Evolutionary conservation across 768 basidiomycete genomes (phyloP), one percentile per base, ranked within the genome.

Genomic region (Brasilioporus rufonigricans): DNA sequence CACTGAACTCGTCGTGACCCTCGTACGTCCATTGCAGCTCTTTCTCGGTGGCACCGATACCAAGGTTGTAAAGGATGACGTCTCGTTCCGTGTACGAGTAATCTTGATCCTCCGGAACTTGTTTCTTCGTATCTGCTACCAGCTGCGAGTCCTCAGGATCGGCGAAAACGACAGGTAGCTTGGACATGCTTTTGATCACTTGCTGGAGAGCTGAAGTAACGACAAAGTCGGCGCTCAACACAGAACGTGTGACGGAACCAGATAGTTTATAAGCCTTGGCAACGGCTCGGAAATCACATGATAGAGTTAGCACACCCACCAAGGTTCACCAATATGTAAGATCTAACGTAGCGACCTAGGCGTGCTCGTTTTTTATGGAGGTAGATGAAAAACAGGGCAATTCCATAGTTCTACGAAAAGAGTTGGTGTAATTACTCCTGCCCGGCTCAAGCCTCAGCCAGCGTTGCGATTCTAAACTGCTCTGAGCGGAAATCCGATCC

Each of bases 1-100:
- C 86, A 53, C 80, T 70, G 72, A 99, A 99, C 14, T 85, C 79
- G 44, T 94, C 92, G 67, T 93, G 80, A 39, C 87, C 86, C 73
- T 99, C 97, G 63, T 84, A 98, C 12, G 86, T 85, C 88, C 92
- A 93, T 59, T 93, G 84, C 7, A 98, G 80, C 54, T 99, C 94
- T 63, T 89, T 83, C 73, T 89, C 94, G 1, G 88, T 95, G 23
- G 95, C 97, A 12, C 97, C 97, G 53, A 98, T 73, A 35, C 96
- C 95, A 33, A 98, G 78, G 73, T 98, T 98, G 76, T 98, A 99
- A 11, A 98, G 76, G 59, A 97, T 89, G 35, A 98, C 83, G 66
- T 98, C 94, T 27, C 90, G 81, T 76, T 97, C 93, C 9, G 86
- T 85, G 71, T 90, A 99, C 21, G 69, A 77, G 73, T 83, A 95